A percentile compares a stretch with the other conserved stretches of the same genome.
These are phyloP conservation scores for Geranomyces variabilis DNA, from an alignment of 192 early-diverging fungal species.

Conservation along the genomic window DNA sequence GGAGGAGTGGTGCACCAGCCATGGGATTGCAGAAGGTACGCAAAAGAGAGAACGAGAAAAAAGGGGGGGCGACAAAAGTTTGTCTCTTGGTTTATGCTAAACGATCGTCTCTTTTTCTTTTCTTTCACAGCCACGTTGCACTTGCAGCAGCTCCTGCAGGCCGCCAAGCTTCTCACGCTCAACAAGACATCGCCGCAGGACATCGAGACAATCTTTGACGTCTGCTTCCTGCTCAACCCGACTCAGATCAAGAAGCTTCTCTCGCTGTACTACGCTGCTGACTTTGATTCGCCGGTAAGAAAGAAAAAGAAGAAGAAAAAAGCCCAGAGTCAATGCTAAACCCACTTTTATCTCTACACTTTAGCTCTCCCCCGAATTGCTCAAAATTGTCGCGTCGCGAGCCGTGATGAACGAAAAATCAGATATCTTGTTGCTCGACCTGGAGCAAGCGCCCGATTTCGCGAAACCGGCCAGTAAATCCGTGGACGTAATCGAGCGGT, in stretches of 20 bases:
- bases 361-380: constrained; percentile 82
- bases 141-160: constrained; percentile 92
- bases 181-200: constrained; percentile 88
- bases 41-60: neutral
- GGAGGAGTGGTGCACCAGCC: constrained; percentile 99
- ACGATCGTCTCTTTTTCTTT: neutral
- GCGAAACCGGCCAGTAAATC: constrained; percentile 59
- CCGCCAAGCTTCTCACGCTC: constrained; percentile 95
- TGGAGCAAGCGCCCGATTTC: constrained; percentile 69
- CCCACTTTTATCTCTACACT: constrained; percentile 9
- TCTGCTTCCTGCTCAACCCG: constrained; percentile 94
- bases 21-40: constrained; percentile 85
- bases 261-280: constrained; percentile 90
- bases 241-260: constrained; percentile 98
- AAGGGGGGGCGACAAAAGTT: neutral
- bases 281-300: constrained; percentile 86
- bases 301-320: neutral
- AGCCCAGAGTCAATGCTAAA: too few relatives aligned
- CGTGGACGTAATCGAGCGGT: constrained; percentile 72
- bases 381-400: constrained; percentile 85
- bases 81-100: neutral
- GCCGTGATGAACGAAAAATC: constrained; percentile 86
- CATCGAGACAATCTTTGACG: constrained; percentile 98
- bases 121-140: constrained; percentile 65
- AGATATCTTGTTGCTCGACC: constrained; percentile 86